Evolutionary conservation across 1,284 basidiomycete genomes (phyloP).

Genomic region (Trichosporon sp.): DNA sequence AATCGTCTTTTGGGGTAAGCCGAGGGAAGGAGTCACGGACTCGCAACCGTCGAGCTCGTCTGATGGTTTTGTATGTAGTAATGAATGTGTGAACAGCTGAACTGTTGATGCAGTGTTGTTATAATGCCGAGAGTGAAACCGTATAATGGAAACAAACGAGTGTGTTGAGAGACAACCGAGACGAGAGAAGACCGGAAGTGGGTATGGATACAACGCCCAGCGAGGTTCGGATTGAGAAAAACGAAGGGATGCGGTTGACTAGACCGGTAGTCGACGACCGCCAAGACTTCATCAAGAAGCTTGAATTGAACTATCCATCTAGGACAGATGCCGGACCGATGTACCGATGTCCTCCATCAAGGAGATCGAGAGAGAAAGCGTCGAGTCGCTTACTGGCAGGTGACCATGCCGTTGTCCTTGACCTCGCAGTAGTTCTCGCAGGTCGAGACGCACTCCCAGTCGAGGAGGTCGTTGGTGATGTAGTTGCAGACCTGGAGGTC

Average conservation of each 20-base stretch:
- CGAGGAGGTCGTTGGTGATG: constrained; percentile 24
- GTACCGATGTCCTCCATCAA: not conserved
- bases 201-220: constrained; percentile 15
- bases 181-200: not conserved
- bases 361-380: constrained; percentile 10
- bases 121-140: not conserved
- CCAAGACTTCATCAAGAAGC: not conserved
- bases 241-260: constrained; percentile 15
- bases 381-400: constrained; percentile 18
- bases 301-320: not conserved
- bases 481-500: constrained; percentile 42
- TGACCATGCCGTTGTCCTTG: constrained; percentile 19
- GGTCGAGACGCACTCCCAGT: constrained; percentile 28
- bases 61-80: not conserved
- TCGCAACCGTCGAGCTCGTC: not conserved
- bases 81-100: constrained; percentile 12
- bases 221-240: not conserved
- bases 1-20: not conserved
- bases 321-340: not conserved
- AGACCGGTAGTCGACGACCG: constrained; percentile 13
- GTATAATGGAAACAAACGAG: not conserved
- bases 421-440: constrained; percentile 24
- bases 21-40: not conserved
- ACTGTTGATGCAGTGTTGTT: constrained; percentile 13
- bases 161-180: constrained; percentile 5